phyloP scores from a whole-genome alignment of 805 yeast species.

The Candida awuae region DNA sequence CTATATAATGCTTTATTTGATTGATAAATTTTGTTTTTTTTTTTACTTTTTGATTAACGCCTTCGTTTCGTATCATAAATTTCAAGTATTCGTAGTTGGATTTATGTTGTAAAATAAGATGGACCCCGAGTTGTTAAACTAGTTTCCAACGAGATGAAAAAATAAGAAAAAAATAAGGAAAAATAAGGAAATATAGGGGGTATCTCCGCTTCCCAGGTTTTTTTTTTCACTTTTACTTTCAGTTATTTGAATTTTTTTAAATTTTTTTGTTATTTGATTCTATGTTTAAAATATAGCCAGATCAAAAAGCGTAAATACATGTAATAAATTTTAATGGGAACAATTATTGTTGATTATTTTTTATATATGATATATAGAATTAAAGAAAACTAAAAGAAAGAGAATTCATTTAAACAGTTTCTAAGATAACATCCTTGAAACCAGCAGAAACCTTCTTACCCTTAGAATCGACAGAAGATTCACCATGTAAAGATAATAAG shows the following conservation, averaged over 20 bases:
- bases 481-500: conserved; percentile 96
- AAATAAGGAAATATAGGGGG: too few species aligned
- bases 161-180: too few species aligned
- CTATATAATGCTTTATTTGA: background rate
- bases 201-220: too few species aligned
- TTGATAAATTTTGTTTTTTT: background rate
- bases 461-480: conserved; percentile 86
- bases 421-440: conserved; percentile 98
- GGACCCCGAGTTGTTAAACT: too few species aligned
- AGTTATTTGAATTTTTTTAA: too few species aligned
- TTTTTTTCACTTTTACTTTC: too few species aligned
- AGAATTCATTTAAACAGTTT: conserved; percentile 64
- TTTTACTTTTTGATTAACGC: background rate
- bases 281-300: too few species aligned
- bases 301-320: background rate
- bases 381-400: conserved; percentile 8
- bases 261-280: too few species aligned
- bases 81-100: background rate
- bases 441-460: conserved; percentile 94
- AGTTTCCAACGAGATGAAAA: too few species aligned
- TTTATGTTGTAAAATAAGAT: background rate
- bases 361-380: conserved; percentile 11
- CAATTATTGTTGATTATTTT: conserved; percentile 4
- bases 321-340: background rate
- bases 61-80: too few species aligned